phyloP scores from a whole-genome alignment of 2,329 filamentous ascomycete species.

The Plectosphaerella plurivora region DNA sequence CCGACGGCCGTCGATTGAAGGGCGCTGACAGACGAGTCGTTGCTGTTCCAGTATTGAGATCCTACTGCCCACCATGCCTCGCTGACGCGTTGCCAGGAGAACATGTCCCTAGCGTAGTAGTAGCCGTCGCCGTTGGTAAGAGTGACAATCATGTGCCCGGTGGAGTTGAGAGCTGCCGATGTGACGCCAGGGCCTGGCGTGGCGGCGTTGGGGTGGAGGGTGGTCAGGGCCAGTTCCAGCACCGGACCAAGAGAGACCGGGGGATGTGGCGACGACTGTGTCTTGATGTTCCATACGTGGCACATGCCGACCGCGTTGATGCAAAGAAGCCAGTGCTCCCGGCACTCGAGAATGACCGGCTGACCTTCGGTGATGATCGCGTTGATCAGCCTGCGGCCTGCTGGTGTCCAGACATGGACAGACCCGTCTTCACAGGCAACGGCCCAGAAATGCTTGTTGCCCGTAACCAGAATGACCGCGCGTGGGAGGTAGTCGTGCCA shows the following conservation, averaged over 20 bases:
- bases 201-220: conserved; percentile 69
- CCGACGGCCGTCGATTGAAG: conserved; percentile 68
- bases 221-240: conserved; percentile 78
- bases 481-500: conserved; percentile 94
- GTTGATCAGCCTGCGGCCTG: conserved; percentile 80
- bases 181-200: conserved; percentile 81
- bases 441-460: conserved; percentile 86
- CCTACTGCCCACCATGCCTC: conserved; percentile 98
- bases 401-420: conserved; percentile 86
- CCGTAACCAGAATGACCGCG: conserved; percentile 83
- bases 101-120: conserved; percentile 81
- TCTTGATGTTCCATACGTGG: conserved; percentile 90
- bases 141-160: conserved; percentile 81
- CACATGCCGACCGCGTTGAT: conserved; percentile 85
- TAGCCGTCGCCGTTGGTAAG: conserved; percentile 94
- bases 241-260: conserved; percentile 86
- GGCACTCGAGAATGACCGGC: conserved; percentile 87
- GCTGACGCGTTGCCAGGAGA: conserved; percentile 89
- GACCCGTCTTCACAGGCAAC: conserved; percentile 91
- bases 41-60: conserved; percentile 98
- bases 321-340: conserved; percentile 84
- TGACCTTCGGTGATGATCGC: conserved; percentile 86
- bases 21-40: conserved; percentile 81
- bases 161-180: conserved; percentile 85
- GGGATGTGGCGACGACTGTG: conserved; percentile 78